phyloP scores from a whole-genome alignment of 1,284 basidiomycete species.

The Leccinum subspadiceum region DNA sequence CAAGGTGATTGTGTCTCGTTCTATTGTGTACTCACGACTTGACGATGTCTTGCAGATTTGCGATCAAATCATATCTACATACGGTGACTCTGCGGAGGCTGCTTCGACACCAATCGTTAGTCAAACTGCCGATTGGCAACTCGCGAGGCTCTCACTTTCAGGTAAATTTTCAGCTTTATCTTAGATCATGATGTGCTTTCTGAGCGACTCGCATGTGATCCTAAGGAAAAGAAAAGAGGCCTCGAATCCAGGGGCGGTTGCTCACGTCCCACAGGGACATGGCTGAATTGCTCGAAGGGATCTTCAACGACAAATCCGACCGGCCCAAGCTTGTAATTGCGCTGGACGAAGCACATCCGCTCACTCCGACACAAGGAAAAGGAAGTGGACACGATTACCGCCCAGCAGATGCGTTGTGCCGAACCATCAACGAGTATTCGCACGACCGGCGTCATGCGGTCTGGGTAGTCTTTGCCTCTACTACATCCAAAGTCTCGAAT shows the following conservation, averaged over 20 bases:
- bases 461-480: constrained; percentile 18
- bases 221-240: background rate
- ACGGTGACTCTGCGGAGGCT: background rate
- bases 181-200: background rate
- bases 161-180: background rate
- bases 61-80: background rate
- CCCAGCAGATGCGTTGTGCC: constrained; percentile 7
- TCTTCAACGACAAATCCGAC: background rate
- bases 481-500: constrained; percentile 11
- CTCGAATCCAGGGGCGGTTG: background rate
- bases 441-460: background rate
- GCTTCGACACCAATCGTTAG: background rate
- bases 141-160: background rate
- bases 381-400: background rate
- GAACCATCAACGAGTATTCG: constrained; percentile 2
- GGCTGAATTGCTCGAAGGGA: background rate
- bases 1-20: background rate
- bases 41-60: background rate
- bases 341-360: constrained; percentile 8
- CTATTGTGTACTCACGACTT: background rate
- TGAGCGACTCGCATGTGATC: background rate
- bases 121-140: background rate
- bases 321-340: constrained; percentile 5
- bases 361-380: background rate
- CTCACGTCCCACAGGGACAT: background rate